Conservation (phyloP, 1,284 basidiomycete genomes). For the Volvariella surrecta region DNA sequence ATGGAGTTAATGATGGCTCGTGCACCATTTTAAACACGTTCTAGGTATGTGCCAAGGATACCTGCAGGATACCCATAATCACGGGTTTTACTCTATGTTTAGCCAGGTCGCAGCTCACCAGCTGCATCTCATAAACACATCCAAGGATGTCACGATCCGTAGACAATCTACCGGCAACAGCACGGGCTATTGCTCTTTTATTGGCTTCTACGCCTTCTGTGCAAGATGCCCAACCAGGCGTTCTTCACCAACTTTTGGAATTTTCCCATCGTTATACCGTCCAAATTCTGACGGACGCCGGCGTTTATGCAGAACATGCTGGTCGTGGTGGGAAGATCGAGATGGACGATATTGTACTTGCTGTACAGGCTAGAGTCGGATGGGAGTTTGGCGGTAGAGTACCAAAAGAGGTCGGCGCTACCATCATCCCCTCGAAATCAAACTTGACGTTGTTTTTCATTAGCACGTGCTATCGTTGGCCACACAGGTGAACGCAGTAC, state of each 20-base stretch:
- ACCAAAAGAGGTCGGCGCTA: slow-evolving; percentile 78
- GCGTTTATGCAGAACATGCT: slow-evolving; percentile 92
- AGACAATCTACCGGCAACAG: slow-evolving; percentile 80
- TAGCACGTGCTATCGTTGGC: slow-evolving; percentile 89
- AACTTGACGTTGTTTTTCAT: slow-evolving; percentile 2
- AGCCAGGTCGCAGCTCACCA: no score
- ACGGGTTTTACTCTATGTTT: no score
- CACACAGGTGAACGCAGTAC: slow-evolving; percentile 82
- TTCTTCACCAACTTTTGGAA: slow-evolving; percentile 92
- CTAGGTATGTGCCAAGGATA: no score
- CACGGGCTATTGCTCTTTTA: slow-evolving; percentile 86
- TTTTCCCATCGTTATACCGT: slow-evolving; percentile 94
- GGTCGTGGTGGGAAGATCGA: slow-evolving; percentile 73
- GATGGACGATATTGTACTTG: slow-evolving; percentile 86
- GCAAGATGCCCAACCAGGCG: slow-evolving; percentile 88
- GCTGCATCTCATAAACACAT: neutral
- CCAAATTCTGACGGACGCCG: slow-evolving; percentile 86
- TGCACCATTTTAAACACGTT: no score
- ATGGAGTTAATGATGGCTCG: no score
- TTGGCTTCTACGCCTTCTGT: slow-evolving; percentile 90
- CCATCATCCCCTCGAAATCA: neutral
- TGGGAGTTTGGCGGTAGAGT: slow-evolving; percentile 92
- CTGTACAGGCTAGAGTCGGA: slow-evolving; percentile 88
- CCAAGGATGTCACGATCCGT: slow-evolving; percentile 51
- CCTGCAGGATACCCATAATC: no score